Evolutionary conservation across 768 basidiomycete genomes (phyloP).

Genomic region (Macrolepiota fuliginosa): DNA sequence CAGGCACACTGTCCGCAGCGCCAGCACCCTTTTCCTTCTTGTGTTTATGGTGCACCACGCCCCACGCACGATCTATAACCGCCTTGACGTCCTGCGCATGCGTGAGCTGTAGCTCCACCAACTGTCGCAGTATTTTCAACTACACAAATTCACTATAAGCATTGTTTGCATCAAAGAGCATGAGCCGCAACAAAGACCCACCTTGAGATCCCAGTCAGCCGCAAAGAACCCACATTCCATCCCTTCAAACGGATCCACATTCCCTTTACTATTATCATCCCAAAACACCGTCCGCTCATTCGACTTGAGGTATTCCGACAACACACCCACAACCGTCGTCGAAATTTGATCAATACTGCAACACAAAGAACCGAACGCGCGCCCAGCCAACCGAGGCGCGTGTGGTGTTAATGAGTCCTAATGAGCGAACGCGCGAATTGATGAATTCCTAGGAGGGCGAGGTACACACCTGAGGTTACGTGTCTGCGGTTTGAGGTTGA

Average conservation of each 20-base stretch:
- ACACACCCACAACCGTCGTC: slow-evolving; percentile 63
- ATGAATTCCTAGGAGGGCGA: slow-evolving; percentile 21
- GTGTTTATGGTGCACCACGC: slow-evolving; percentile 79
- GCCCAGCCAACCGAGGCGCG: neutral
- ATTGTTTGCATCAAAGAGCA: neutral
- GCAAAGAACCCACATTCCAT: slow-evolving; percentile 74
- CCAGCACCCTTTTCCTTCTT: slow-evolving; percentile 70
- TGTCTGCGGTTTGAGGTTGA: slow-evolving; percentile 83
- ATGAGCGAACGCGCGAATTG: neutral
- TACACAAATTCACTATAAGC: slow-evolving; percentile 26
- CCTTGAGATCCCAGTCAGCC: slow-evolving; percentile 82
- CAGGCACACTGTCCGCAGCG: slow-evolving; percentile 64
- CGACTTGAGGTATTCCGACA: slow-evolving; percentile 71
- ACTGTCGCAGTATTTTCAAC: slow-evolving; percentile 81
- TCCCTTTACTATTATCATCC: slow-evolving; percentile 64
- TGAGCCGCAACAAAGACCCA: slow-evolving; percentile 23
- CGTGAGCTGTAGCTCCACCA: slow-evolving; percentile 80
- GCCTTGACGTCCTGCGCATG: slow-evolving; percentile 69
- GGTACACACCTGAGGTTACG: slow-evolving; percentile 81
- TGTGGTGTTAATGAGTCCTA: slow-evolving; percentile 12
- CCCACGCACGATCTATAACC: slow-evolving; percentile 83
- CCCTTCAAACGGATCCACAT: slow-evolving; percentile 71
- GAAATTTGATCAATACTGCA: slow-evolving; percentile 80
- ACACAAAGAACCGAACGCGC: neutral
- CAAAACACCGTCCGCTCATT: slow-evolving; percentile 79